A percentile compares a stretch with the other conserved stretches of the same genome.
phyloP scores from a whole-genome alignment of 2,329 filamentous ascomycete species.

The Fusarium buharicum region DNA sequence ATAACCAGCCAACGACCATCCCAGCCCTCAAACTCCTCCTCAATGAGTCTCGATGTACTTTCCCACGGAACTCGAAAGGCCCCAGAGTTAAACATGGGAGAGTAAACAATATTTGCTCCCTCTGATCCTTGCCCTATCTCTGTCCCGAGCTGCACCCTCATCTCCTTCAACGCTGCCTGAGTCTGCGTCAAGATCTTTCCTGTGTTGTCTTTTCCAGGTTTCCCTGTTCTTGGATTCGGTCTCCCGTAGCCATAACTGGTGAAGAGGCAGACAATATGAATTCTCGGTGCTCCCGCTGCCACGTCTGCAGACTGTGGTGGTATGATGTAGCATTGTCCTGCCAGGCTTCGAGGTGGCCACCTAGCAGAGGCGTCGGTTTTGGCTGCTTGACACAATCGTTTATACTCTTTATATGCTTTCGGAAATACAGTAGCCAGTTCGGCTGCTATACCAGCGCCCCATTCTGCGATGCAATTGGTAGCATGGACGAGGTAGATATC shows the following conservation, averaged over 20 bases:
- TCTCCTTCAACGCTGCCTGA: slow-evolving; percentile 12
- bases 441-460: slow-evolving; percentile 47
- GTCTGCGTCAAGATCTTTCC: slow-evolving; percentile 34
- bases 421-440: slow-evolving; percentile 45
- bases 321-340: slow-evolving; percentile 46
- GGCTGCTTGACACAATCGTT: slow-evolving; percentile 39
- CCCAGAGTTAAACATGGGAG: slow-evolving; percentile 38
- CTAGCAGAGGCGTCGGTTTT: slow-evolving; percentile 15
- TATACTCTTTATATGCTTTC: slow-evolving; percentile 40
- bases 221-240: slow-evolving; percentile 19
- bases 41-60: slow-evolving; percentile 22
- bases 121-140: rapidly evolving
- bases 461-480: slow-evolving; percentile 48
- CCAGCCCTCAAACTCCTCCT: slow-evolving; percentile 26
- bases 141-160: slow-evolving; percentile 18
- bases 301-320: slow-evolving; percentile 42
- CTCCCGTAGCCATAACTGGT: slow-evolving; percentile 39
- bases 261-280: slow-evolving; percentile 34
- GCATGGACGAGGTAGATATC: slow-evolving; percentile 46
- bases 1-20: slow-evolving; percentile 34
- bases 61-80: slow-evolving; percentile 34
- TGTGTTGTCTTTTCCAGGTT: slow-evolving; percentile 26
- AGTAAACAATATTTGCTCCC: slow-evolving; percentile 13
- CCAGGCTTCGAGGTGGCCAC: slow-evolving; percentile 37
- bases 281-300: slow-evolving; percentile 32